phyloP scores from a whole-genome alignment of 768 basidiomycete species.

The Boletus huronensis region DNA sequence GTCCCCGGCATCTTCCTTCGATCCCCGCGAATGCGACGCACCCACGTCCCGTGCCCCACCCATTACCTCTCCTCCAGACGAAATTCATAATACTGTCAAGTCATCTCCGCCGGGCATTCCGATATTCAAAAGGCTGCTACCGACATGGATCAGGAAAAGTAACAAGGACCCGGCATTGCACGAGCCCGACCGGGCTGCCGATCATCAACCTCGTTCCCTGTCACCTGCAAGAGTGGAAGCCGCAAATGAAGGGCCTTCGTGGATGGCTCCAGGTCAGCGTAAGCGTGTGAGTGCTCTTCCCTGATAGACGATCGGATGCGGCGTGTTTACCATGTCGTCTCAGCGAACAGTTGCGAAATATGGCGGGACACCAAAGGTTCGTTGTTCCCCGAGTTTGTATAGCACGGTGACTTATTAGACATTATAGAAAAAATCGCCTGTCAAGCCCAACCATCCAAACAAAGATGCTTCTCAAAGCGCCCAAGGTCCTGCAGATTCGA shows the following conservation, averaged over 20 bases:
- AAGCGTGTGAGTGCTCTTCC: not conserved
- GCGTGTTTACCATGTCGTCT: too few relatives aligned
- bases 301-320: too few relatives aligned
- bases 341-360: not conserved
- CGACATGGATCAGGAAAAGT: too few relatives aligned
- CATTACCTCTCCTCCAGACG: too few relatives aligned
- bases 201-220: not conserved
- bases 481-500: too few relatives aligned
- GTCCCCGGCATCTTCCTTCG: not conserved
- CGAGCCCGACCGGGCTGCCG: too few relatives aligned
- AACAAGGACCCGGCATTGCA: not conserved
- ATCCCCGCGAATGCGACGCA: not conserved
- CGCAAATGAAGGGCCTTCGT: not conserved
- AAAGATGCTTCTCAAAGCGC: not conserved
- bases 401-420: not conserved
- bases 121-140: not conserved
- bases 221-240: not conserved
- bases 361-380: not conserved
- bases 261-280: not conserved
- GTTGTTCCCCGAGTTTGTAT: too few relatives aligned
- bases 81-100: fast-evolving
- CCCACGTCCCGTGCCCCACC: too few relatives aligned
- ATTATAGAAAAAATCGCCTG: not conserved
- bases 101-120: too few relatives aligned
- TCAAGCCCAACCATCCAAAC: not conserved